Evolutionary conservation across 495 filamentous ascomycete species (phyloP).

Genomic region (Immersiella caudata): DNA sequence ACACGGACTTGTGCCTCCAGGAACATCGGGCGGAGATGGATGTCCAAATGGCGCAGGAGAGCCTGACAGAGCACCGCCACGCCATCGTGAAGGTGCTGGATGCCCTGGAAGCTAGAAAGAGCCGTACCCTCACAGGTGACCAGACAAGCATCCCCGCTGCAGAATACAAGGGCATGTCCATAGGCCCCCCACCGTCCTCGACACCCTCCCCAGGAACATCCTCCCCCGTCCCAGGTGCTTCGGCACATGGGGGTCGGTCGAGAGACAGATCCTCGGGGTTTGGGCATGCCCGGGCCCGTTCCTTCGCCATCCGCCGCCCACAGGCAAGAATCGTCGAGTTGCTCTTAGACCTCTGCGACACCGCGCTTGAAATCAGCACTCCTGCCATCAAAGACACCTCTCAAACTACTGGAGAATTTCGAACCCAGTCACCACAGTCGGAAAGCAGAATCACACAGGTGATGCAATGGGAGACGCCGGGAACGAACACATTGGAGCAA

Average conservation of each 20-base stretch:
- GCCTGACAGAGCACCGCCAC: constrained; percentile 88
- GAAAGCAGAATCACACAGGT: constrained; percentile 92
- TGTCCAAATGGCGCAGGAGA: constrained; percentile 92
- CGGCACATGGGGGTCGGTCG: constrained; percentile 67
- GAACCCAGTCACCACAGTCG: constrained; percentile 92
- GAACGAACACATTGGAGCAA: constrained; percentile 87
- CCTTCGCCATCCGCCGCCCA: constrained; percentile 85
- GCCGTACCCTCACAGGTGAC: constrained; percentile 66
- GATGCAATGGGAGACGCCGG: constrained; percentile 91
- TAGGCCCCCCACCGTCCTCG: constrained; percentile 73
- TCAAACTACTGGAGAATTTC: constrained; percentile 69
- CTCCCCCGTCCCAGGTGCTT: constrained; percentile 61
- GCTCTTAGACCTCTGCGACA: constrained; percentile 93
- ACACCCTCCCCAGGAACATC: constrained; percentile 62
- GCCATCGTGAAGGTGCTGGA: constrained; percentile 96
- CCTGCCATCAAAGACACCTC: constrained; percentile 84
- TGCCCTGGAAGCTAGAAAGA: constrained; percentile 80
- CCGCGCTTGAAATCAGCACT: constrained; percentile 89
- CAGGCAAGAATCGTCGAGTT: constrained; percentile 91
- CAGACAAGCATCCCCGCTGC: constrained; percentile 58
- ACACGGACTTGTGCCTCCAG: constrained; percentile 92
- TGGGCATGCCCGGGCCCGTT: constrained; percentile 71
- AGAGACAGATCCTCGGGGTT: constrained; percentile 78
- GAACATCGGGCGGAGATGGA: constrained; percentile 98
- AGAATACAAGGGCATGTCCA: constrained; percentile 89